Evolutionary conservation across 1,284 basidiomycete genomes (phyloP), one percentile per base, ranked within the genome.

Genomic region (Tilletia setariae): DNA sequence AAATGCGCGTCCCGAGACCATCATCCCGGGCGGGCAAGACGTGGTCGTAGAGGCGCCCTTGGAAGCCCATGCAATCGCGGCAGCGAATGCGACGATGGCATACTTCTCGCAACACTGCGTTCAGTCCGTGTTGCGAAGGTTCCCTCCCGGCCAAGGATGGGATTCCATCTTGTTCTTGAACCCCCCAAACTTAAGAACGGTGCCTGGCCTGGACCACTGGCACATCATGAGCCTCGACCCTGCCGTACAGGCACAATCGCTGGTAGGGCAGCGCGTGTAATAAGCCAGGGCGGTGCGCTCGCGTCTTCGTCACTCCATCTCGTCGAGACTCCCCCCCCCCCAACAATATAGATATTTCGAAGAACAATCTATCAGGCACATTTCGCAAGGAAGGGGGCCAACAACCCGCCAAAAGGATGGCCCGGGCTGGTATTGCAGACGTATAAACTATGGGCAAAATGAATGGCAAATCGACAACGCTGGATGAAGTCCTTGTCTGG

Each of bases 171-270:
- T 23, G 16, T 73, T 75, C 63, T 78, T 72, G 64, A 76, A 77
- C 40, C 78, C 77, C 32, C 73, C 76, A 9, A 51, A 61, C 59
- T 28, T 75, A 46, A 44, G 73, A 7, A 74, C 74, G 35, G 74
- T 76, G 3, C 74, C 74, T 1, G 72, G 74, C 0, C 53, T 74
- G 44, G 80, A 79, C 53, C 73, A 73, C 30, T 75, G 76, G 49
- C 67, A 72, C 35, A 61, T 61, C 56, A 61, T 61, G 56, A 25
- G 23, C 21, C 21, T 53, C 21, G 51, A 21, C 21, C 51, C 51
- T 19, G 51, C 21, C 23, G 51, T 28, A 23, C n/a, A 6, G 46
- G 19, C 51, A 40, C 35, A 40, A 40, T 40, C 11, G 35, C 35
- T 6, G 35, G 35, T 40, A 40, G 35, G 35, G 35, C 11, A 40